A percentile compares a stretch with the other conserved stretches of the same genome.
These are phyloP conservation scores for Exidia glandulosa DNA, from an alignment of 768 basidiomycete genomes.

Conservation along the genomic window DNA sequence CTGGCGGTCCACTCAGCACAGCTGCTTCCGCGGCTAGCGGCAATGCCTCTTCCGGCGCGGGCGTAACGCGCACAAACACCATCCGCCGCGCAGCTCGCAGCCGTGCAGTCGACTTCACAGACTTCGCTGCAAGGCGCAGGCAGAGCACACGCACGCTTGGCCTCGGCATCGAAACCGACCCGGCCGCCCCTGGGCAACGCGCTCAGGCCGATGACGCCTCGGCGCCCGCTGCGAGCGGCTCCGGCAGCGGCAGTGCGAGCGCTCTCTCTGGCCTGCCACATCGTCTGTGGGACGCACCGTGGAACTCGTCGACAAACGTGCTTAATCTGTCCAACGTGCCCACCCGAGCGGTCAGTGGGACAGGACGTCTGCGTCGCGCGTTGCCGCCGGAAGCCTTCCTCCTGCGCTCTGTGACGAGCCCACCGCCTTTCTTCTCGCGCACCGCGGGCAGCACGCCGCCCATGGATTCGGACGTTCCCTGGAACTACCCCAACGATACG, in stretches of 20 bases:
- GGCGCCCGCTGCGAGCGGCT: not conserved
- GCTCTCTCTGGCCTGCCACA: too few species aligned
- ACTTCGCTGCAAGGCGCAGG: slow-evolving; percentile 58
- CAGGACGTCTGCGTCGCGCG: not conserved
- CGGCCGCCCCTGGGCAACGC: not conserved
- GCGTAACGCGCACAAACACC: slow-evolving; percentile 45
- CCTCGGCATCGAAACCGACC: not conserved
- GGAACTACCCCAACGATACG: not conserved
- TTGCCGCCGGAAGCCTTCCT: not conserved
- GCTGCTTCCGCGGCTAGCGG: slow-evolving; percentile 2
- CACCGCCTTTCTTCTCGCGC: not conserved
- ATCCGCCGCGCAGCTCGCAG: slow-evolving; percentile 46
- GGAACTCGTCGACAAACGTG: too few species aligned
- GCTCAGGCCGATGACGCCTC: not conserved
- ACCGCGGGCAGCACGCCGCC: not conserved
- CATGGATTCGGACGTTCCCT: not conserved
- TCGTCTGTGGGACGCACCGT: too few species aligned
- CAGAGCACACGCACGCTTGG: not conserved
- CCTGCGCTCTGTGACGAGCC: not conserved
- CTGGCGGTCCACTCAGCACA: not conserved
- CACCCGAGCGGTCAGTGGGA: not conserved
- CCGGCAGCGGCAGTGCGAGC: not conserved
- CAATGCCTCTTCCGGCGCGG: slow-evolving; percentile 7
- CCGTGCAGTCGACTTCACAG: slow-evolving; percentile 57
- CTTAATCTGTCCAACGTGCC: too few species aligned